A percentile compares a stretch with the other conserved stretches of the same genome.
Conservation (phyloP, 495 filamentous ascomycete species). For the Lophiotrema nucula region DNA sequence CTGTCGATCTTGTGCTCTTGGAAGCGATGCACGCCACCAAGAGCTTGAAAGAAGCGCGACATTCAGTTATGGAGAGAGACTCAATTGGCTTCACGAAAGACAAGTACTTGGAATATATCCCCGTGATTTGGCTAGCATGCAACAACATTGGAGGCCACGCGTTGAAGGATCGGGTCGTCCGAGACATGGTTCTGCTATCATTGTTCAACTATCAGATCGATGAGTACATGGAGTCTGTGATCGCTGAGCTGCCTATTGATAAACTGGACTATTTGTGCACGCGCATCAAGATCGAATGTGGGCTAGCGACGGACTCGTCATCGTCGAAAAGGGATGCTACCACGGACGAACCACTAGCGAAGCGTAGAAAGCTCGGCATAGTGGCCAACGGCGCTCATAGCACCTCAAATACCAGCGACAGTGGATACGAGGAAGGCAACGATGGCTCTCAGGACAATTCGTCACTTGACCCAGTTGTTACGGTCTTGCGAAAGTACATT, state of each 20-base stretch:
- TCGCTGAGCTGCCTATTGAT: background rate
- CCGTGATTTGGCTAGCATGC: conserved; percentile 39
- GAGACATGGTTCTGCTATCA: conserved; percentile 47
- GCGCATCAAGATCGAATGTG: background rate
- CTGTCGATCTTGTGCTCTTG: background rate
- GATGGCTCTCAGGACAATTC: background rate
- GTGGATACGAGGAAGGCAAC: background rate
- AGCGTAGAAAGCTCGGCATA: background rate
- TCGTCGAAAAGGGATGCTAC: too few relatives aligned
- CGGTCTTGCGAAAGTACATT: background rate
- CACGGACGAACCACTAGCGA: background rate
- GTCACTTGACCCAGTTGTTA: background rate
- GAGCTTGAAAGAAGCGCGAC: background rate
- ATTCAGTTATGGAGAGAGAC: conserved; percentile 34
- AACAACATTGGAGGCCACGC: conserved; percentile 18
- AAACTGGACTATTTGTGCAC: background rate
- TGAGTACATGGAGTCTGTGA: conserved; percentile 42
- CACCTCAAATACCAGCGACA: background rate
- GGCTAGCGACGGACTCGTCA: background rate
- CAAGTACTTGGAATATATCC: conserved; percentile 47
- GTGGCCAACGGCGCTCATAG: too few relatives aligned
- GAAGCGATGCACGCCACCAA: conserved; percentile 8
- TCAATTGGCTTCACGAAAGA: conserved; percentile 30
- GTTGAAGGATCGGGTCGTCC: conserved; percentile 16
- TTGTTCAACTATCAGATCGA: conserved; percentile 45